Base-by-base conservation (phyloP, 139 green algal species). In the Tetradesmus obliquus region DNA sequence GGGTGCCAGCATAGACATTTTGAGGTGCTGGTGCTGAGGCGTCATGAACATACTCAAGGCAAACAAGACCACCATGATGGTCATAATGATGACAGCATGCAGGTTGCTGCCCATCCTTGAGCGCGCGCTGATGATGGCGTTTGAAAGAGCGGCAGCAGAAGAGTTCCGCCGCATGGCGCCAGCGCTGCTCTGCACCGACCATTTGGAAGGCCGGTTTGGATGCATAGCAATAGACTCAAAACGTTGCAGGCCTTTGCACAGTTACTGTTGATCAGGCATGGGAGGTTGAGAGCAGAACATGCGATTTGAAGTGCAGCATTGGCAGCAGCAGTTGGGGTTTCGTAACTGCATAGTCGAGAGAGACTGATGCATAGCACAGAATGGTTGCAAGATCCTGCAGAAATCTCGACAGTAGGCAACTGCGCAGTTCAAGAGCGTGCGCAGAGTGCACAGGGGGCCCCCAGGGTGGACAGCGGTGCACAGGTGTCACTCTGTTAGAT, bases 31-130 rank as follows among this genome's bases (percentile, higher is more conserved):
- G 9, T 79, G 22, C 19, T 55, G 66, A 69, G 32, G n/a, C 5
- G 76, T 71, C 53, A 90, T 13, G 53, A 90, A 90, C 19, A 45
- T 60, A 15, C 53, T 90, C 19, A 84, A 22, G 4, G 51, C 86
- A 84, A 83, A 83, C 2, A 90, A 3, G 7, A 84, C 15, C 5
- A 84, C 51, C 20, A 90, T 13, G 20, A 71, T 72, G 7, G 12
- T 24, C 12, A 90, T 71, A 1, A 90, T 45, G 20, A 82, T 82
- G 76, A 82, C 19, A 2, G 9, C 24, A 15, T 82, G 76, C 20
- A 82, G 15, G 76, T 22, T 51, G 76, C 76, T 55, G 24, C 76
- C 24, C 66, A 76, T 76, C n/a, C 66, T 76, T 5, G 66, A 76
- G 66, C 66, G 66, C n/a, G 66, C 66, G 66, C 66, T 76, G 66